A percentile compares a stretch with the other conserved stretches of the same genome.
These are phyloP conservation scores for Sodiomyces alkalinus DNA, from an alignment of 2,329 filamentous ascomycete species.

Conservation along the genomic window DNA sequence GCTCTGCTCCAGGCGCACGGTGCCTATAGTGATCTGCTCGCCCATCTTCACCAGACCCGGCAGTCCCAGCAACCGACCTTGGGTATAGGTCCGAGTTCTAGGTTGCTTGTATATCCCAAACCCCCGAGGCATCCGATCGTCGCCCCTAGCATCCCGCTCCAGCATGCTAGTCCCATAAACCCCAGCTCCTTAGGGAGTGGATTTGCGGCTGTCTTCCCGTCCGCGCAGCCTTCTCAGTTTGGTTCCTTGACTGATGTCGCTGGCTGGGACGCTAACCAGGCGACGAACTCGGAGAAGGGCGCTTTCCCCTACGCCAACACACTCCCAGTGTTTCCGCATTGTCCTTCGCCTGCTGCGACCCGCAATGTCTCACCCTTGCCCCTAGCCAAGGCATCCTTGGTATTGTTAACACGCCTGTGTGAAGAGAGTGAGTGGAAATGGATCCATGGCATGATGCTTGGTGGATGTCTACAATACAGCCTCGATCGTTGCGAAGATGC, in stretches of 20 bases:
- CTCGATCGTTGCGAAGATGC: conserved; percentile 71
- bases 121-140: conserved; percentile 21
- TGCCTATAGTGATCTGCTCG: conserved; percentile 55
- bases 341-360: background rate
- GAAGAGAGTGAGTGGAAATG: conserved; percentile 73
- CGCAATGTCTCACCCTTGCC: conserved; percentile 2
- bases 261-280: conserved; percentile 1
- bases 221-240: no score
- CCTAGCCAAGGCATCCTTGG: conserved; percentile 49
- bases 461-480: conserved; percentile 83
- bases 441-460: conserved; percentile 84
- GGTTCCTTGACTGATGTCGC: no score
- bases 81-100: conserved; percentile 23
- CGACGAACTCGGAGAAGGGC: background rate
- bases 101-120: conserved; percentile 40
- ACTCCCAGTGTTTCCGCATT: background rate
- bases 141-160: background rate
- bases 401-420: conserved; percentile 59
- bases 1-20: conserved; percentile 55
- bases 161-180: no score
- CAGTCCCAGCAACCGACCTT: conserved; percentile 23
- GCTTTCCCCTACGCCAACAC: conserved; percentile 1
- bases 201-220: background rate
- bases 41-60: conserved; percentile 45
- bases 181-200: background rate